phyloP scores from a whole-genome alignment of 116 monocot genomes.

The Papilionanthe hybrid region DNA sequence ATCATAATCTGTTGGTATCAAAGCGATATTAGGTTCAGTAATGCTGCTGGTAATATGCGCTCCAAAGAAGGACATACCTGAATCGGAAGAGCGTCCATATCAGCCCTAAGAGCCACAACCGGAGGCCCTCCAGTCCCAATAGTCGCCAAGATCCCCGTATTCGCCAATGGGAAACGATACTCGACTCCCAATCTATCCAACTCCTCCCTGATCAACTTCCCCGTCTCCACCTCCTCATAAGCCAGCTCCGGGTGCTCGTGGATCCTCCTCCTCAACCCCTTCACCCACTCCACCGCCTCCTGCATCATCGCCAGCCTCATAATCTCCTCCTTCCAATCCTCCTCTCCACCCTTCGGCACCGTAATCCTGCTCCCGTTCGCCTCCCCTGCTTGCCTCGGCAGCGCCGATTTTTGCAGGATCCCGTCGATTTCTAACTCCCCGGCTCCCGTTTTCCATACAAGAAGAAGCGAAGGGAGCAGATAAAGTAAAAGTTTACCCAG shows the following conservation, averaged over 20 bases:
- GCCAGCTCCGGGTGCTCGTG: conserved; percentile 78
- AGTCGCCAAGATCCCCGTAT: conserved; percentile 55
- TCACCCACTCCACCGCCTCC: conserved; percentile 58
- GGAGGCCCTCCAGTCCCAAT: conserved; percentile 65
- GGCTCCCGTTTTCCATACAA: conserved; percentile 1
- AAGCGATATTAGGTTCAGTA: too few relatives aligned
- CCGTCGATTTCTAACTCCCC: background rate
- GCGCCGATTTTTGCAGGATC: background rate
- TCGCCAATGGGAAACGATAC: conserved; percentile 40
- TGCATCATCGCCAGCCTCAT: conserved; percentile 30
- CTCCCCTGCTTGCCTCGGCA: background rate
- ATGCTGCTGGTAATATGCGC: background rate
- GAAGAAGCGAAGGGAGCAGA: background rate
- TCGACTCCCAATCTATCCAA: conserved; percentile 47
- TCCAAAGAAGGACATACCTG: conserved; percentile 35
- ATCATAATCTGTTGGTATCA: too few relatives aligned
- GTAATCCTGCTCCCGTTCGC: conserved; percentile 4
- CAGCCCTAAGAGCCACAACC: conserved; percentile 69
- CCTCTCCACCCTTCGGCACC: background rate
- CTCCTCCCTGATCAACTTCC: conserved; percentile 47
- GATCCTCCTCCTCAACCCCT: conserved; percentile 53
- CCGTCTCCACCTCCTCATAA: conserved; percentile 70
- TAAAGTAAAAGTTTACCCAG: background rate
- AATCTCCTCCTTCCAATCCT: conserved; percentile 15
- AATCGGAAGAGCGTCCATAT: conserved; percentile 87